Percentiles rank a stretch among this genome's conserved stretches.
Evolutionary conservation across 2,329 filamentous ascomycete genomes (phyloP).

Genomic region (Cercospora zeina): DNA sequence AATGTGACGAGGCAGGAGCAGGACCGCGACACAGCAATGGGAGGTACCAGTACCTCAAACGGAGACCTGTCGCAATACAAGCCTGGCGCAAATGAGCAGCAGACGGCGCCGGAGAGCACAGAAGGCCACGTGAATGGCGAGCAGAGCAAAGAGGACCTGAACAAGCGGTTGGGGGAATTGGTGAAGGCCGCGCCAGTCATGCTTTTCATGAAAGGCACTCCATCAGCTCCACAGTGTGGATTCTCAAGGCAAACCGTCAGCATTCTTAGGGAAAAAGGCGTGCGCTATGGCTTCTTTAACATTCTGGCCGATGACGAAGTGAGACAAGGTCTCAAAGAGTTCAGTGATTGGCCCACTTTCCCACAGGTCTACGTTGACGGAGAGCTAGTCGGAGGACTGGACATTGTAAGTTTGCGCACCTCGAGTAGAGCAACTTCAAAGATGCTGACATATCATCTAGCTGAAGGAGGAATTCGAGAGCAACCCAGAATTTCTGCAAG

Average conservation of each 20-base stretch:
- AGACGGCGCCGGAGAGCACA: slow-evolving; percentile 51
- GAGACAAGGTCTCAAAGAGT: slow-evolving; percentile 92
- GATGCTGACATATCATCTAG: slow-evolving; percentile 49
- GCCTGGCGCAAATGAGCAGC: slow-evolving; percentile 46
- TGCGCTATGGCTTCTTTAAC: slow-evolving; percentile 99
- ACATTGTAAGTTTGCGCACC: slow-evolving; percentile 71
- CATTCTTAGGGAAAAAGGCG: slow-evolving; percentile 80
- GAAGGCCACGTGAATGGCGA: slow-evolving; percentile 42
- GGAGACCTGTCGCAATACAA: slow-evolving; percentile 47
- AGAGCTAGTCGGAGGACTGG: slow-evolving; percentile 86
- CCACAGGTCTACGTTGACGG: slow-evolving; percentile 91
- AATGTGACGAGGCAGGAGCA: slow-evolving; percentile 36
- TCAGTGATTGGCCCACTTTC: slow-evolving; percentile 97
- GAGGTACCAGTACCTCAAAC: slow-evolving; percentile 29
- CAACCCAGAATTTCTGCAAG: slow-evolving; percentile 76
- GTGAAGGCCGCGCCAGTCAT: slow-evolving; percentile 96
- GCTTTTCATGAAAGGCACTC: slow-evolving; percentile 99
- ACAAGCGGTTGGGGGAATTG: slow-evolving; percentile 75
- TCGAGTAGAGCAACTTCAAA: not conserved
- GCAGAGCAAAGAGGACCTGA: slow-evolving; percentile 76
- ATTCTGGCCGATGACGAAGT: slow-evolving; percentile 98
- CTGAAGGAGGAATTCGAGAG: slow-evolving; percentile 90
- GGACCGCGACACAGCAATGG: slow-evolving; percentile 23
- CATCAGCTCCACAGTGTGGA: slow-evolving; percentile 81
- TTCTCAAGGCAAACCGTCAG: slow-evolving; percentile 89